Percentiles rank a stretch among this genome's conserved stretches.
Conservation (phyloP, 2,329 filamentous ascomycete species). For the Diaporthe destruens region DNA sequence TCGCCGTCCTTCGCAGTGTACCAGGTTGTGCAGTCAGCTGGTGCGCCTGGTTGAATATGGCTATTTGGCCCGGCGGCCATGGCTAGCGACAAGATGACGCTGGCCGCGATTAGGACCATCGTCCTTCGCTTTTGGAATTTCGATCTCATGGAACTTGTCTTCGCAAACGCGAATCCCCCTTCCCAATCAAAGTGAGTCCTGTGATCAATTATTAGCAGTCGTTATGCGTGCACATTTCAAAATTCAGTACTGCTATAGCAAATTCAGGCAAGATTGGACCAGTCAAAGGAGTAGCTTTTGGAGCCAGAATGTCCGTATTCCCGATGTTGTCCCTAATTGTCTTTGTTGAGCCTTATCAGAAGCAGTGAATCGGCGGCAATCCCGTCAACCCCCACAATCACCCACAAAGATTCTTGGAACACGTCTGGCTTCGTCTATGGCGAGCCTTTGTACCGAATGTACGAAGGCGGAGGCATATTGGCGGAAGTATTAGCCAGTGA, state of each 20-base stretch:
- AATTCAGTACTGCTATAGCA: background rate
- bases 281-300: background rate
- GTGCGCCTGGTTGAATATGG: constrained; percentile 1
- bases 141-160: background rate
- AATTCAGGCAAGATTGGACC: background rate
- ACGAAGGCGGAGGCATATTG: background rate
- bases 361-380: background rate
- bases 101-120: background rate
- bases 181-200: too few species aligned
- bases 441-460: background rate
- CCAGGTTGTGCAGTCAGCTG: background rate
- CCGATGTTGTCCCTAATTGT: background rate
- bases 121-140: background rate
- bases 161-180: too few species aligned
- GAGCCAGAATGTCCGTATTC: background rate
- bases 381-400: background rate
- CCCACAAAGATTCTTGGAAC: background rate
- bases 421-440: background rate
- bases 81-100: background rate
- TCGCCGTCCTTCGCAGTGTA: background rate
- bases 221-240: background rate
- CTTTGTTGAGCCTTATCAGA: background rate
- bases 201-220: background rate
- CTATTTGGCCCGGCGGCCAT: background rate
- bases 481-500: too few species aligned